A percentile compares a stretch with the other conserved stretches of the same genome.
Conservation (phyloP, 2,329 filamentous ascomycete genomes). For the Diaporthe sp. region DNA sequence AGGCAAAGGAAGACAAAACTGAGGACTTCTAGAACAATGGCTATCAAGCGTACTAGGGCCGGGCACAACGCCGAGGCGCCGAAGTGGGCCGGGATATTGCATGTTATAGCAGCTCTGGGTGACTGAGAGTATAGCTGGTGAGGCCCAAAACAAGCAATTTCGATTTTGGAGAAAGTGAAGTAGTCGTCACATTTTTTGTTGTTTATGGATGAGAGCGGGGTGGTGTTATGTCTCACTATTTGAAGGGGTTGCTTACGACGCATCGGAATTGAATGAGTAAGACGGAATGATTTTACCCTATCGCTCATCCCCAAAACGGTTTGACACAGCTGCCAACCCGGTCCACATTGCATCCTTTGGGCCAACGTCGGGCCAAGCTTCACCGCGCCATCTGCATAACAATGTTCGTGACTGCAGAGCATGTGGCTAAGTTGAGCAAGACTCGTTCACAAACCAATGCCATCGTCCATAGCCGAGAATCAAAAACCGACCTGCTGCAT, state of each 20-base stretch:
- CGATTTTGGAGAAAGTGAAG: neutral
- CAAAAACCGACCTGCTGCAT: neutral
- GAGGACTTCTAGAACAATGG: constrained; percentile 22
- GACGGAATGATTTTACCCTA: constrained; percentile 22
- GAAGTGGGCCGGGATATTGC: constrained; percentile 12
- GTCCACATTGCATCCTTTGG: constrained; percentile 8
- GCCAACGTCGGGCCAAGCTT: too few relatives aligned
- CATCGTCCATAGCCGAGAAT: neutral
- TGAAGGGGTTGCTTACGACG: constrained; percentile 24
- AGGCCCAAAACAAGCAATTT: neutral
- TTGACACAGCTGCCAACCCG: neutral
- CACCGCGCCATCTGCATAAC: too few relatives aligned
- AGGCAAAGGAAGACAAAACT: constrained; percentile 20
- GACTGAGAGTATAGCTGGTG: neutral
- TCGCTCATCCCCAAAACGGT: neutral
- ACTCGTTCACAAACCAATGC: neutral
- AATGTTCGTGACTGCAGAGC: too few relatives aligned
- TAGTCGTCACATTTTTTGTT: neutral
- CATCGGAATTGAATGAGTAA: constrained; percentile 22
- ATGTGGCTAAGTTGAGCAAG: neutral
- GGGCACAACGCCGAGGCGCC: constrained; percentile 25
- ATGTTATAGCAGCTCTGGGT: neutral
- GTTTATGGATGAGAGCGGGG: neutral
- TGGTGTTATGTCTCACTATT: constrained; percentile 15
- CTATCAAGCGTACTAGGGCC: constrained; percentile 21